Percentiles rank a stretch among this genome's conserved stretches.
Conservation (phyloP, 2,329 filamentous ascomycete genomes). For the Stagonosporopsis cucurbitacearum region DNA sequence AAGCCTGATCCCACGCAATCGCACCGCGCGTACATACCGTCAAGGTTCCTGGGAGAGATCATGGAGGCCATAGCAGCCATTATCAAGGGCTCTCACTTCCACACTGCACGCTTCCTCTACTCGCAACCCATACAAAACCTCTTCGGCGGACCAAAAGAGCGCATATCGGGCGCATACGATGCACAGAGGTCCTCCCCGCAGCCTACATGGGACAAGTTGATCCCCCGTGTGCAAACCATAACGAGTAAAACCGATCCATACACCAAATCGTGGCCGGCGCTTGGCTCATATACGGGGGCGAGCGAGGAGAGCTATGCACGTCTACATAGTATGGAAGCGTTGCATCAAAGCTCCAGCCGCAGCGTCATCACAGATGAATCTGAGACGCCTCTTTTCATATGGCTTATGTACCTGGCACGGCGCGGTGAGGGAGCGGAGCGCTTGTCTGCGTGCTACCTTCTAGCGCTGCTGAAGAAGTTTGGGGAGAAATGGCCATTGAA, state of each 20-base stretch:
- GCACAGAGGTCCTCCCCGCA: conserved; percentile 21
- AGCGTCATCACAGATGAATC: conserved; percentile 50
- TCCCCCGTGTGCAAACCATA: conserved; percentile 49
- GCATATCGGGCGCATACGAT: conserved; percentile 27
- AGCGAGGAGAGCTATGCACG: conserved; percentile 40
- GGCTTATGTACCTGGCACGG: conserved; percentile 55
- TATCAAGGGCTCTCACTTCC: conserved; percentile 78
- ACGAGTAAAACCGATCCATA: conserved; percentile 49
- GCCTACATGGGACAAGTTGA: conserved; percentile 43
- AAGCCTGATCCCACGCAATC: conserved; percentile 25
- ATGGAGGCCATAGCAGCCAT: conserved; percentile 80
- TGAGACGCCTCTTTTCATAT: conserved; percentile 56
- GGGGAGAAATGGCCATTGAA: conserved; percentile 47
- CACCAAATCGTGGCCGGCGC: conserved; percentile 53
- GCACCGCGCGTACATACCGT: conserved; percentile 44
- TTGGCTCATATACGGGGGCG: conserved; percentile 44
- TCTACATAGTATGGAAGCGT: conserved; percentile 42
- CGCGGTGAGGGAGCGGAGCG: conserved; percentile 51
- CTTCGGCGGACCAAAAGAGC: conserved; percentile 42
- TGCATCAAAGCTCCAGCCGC: conserved; percentile 36
- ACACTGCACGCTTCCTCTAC: conserved; percentile 68
- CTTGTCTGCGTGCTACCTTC: conserved; percentile 51
- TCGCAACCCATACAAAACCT: conserved; percentile 48
- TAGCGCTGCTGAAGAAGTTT: conserved; percentile 47
- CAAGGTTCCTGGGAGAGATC: conserved; percentile 69